Base-by-base conservation (phyloP, 139 green algal species). In the Chlamydomonas sp. region DNA sequence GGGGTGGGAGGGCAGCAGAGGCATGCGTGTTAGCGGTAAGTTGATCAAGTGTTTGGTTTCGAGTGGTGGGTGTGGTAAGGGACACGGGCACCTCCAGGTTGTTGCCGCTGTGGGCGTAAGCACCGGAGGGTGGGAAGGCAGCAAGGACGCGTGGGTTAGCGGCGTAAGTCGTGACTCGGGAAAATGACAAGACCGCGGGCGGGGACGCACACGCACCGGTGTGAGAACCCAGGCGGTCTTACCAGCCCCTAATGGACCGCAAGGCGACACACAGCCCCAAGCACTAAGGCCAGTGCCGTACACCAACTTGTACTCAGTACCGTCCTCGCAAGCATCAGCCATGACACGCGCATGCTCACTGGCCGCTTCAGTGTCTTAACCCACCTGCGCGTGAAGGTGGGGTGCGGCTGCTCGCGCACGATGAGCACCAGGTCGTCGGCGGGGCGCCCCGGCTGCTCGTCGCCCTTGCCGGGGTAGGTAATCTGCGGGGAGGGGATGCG, bases 381-480 rank as follows among this genome's bases (percentile, higher is more conserved):
- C 85, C 8, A 81, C 31, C 31, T 49, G 61, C 91, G 87, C 15
- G 77, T 92, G 85, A 94, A 93, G 31, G 73, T 77, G 18, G 89
- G 60, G 77, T 92, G 87, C 2, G 87, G 89, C 77, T 87, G 80
- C 89, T 92, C 69, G 5, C 78, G 74, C 63, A 94, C 66, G n/a
- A 94, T 81, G 78, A 94, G 92, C 5, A 93, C 87, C 2, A 94
- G 80, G 87, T 94, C 91, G 17, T 83, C 77, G 1, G 90, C 67
- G n/a, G 87, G 90, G 2, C 79, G 85, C 16, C 59, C 95, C 4
- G 96, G 77, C 14, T 80, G 74, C 89, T 92, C 89, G 78, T 94
- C 86, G n/a, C 91, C 91, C 88, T 94, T 93, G 80, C 90, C 90
- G 3, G 80, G 66, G 77, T 89, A 93, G 49, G 84, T 93, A 49